Base-by-base conservation (phyloP, 2,329 filamentous ascomycete species). In the Aspergillus amoenus region DNA sequence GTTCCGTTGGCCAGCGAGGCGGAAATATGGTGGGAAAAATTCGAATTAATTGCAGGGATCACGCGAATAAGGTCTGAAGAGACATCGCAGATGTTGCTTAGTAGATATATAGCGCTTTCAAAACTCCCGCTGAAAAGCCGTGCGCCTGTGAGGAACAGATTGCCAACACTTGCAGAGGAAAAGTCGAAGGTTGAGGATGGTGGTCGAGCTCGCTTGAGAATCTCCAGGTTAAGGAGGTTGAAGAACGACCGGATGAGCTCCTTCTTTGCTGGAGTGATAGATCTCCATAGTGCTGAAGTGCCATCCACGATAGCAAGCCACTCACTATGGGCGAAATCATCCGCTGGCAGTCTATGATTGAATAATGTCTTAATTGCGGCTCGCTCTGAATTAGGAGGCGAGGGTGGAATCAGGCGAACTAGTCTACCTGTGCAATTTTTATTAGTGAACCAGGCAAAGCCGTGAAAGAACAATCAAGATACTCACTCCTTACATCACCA, bases 11-110 rank as follows among this genome's bases (percentile, higher is more conserved):
- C 79, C 0, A 97, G 81, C 0, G 89, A 88, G 2, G 92, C 93
- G 5, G 89, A 91, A 64, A 97, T 97, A 74, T 97, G 93, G 68
- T 96, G 90, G 0, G 91, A 91, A 78, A 97, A 97, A 73, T 96
- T 97, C 61, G 89, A 92, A 78, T 96, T 96, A 65, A 97, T 90
- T 4, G 90, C 91, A 0, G 93, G 94, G 15, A 97, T 85, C 0
- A 97, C 91, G 0, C 86, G 83, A 5, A 94, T 86, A 51, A 86
- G 82, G 43, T 79, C 76, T 11, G 85, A 82, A 0, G 91, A 89
- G 0, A 97, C 89, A n/a, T 85, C 86, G 68, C 93, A 96, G 62
- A 97, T 90, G 65, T 88, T 89, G 50, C 89, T 89, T 4, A 97
- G 82, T 2, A 97, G 84, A 70, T 96, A 96, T 61, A 97, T 94